A percentile compares a stretch with the other conserved stretches of the same genome.
phyloP scores from a whole-genome alignment of 129 eudicot species.

The Flaveria linearis region DNA sequence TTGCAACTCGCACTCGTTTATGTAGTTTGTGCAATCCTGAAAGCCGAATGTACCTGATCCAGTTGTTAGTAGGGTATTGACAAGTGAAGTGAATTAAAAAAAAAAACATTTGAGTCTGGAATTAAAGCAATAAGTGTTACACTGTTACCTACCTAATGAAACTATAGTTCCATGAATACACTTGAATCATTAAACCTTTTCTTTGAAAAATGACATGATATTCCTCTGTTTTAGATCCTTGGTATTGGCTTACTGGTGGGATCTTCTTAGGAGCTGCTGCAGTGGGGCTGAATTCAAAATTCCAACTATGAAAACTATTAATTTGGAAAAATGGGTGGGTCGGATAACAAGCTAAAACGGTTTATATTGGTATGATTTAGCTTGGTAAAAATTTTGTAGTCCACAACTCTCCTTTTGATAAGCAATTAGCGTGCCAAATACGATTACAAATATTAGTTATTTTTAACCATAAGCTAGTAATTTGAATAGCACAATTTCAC shows the following conservation, averaged over 20 bases:
- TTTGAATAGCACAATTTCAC: no score
- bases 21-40: conserved; percentile 23
- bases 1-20: not conserved
- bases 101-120: not conserved
- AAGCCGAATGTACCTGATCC: no score
- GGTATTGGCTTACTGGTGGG: conserved; percentile 71
- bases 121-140: not conserved
- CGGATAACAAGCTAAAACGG: not conserved
- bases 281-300: conserved; percentile 45
- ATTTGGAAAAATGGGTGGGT: not conserved
- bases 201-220: conserved; percentile 87
- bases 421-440: not conserved
- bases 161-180: conserved; percentile 30
- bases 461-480: not conserved
- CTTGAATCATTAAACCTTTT: conserved; percentile 54
- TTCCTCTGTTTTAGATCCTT: conserved; percentile 98
- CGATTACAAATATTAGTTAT: not conserved
- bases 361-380: not conserved
- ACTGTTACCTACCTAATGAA: conserved; percentile 7
- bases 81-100: not conserved
- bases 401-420: not conserved
- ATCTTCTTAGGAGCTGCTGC: conserved; percentile 62
- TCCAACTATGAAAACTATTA: conserved; percentile 18
- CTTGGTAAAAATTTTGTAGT: not conserved
- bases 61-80: no score